Base-by-base conservation (phyloP, 2,329 filamentous ascomycete genomes). In the Neoscytalidium dimidiatum region DNA sequence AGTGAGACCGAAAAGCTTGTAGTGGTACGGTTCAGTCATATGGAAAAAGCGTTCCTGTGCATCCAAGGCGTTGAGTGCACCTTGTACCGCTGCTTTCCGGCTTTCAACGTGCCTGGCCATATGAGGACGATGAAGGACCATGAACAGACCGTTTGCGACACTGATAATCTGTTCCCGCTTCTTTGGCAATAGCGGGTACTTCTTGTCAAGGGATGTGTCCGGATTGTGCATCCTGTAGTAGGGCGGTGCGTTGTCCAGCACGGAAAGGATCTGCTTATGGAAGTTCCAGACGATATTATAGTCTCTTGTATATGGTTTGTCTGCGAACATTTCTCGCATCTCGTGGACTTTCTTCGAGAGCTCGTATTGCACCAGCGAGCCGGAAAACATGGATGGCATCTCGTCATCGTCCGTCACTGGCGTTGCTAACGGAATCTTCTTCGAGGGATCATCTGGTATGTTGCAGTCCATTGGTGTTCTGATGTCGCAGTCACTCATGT, bases 61-160 rank as follows among this genome's bases (percentile, higher is more conserved):
- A 29, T 44, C 26, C 23, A 58, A 26, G 14, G n/a, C 21, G 26
- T 19, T 58, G 53, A 58, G 53, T 1, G 53, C 38, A 23, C 38
- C 56, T 44, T 60, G 41, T 28, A 60, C 56, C 3, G 56, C 41
- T 8, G 56, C 56, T 46, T 29, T 41, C 17, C 53, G 53, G 26
- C 53, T 58, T 44, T 58, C 53, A 13, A 58, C 35, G 17, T 58
- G 53, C 9, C 13, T 44, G 4, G 53, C 35, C 53, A 58, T 58
- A 38, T 58, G 53, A 14, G 53, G 23, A 8, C 53, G 53, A 44
- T 58, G 53, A n/a, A 58, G 35, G 23, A 58, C 53, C 53, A 58
- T 58, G 23, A 58, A 28, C 21, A 58, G 11, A 23, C 29, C 29
- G 53, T 58, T 41, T 7, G 53, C 35, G 17, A 58, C 53, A 29